phyloP scores from a whole-genome alignment of 768 basidiomycete genomes.

The Hericium alpestre region DNA sequence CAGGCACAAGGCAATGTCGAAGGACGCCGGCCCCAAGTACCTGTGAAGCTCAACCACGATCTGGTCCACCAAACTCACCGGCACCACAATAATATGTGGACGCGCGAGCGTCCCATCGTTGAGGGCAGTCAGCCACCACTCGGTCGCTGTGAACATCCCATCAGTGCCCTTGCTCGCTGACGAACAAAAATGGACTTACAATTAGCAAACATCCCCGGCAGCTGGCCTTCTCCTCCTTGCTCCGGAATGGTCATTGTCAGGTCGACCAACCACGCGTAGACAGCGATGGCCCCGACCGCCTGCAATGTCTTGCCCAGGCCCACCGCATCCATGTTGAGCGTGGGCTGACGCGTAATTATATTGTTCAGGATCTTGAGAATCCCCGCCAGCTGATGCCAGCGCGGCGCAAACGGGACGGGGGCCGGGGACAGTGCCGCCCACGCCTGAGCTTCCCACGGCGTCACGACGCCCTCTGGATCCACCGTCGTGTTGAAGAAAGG shows the following conservation, averaged over 20 bases:
- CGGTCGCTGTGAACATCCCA: neutral
- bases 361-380: constrained; percentile 14
- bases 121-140: neutral
- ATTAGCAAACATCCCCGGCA: no score
- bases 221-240: no score
- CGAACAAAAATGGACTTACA: no score
- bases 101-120: no score
- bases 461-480: neutral
- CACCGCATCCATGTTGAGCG: constrained; percentile 18
- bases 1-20: no score
- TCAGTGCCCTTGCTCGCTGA: neutral
- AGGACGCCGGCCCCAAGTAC: no score
- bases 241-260: neutral
- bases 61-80: no score
- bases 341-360: neutral
- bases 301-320: constrained; percentile 18
- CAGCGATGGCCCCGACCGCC: constrained; percentile 10
- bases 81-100: no score
- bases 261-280: neutral
- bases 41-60: no score
- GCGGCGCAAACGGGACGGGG: neutral
- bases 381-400: constrained; percentile 5
- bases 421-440: constrained; percentile 8
- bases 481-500: neutral
- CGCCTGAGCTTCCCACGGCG: neutral